Percentiles rank a stretch among this genome's conserved stretches.
Conservation (phyloP, 805 yeast species). For the Candida ponderosae region DNA sequence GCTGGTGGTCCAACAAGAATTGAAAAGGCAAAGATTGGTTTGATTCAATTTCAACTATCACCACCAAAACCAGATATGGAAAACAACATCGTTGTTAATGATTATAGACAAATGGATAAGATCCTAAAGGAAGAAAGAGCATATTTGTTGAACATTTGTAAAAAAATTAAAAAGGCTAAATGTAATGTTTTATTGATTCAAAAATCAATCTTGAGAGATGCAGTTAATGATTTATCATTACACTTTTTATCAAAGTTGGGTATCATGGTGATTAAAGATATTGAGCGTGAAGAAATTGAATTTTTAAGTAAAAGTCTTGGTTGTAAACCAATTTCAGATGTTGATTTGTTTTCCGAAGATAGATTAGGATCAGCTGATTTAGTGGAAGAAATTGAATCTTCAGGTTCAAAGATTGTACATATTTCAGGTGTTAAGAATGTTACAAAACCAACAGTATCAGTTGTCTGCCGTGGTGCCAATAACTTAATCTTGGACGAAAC, state of each 20-base stretch:
- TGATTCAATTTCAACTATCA: constrained; percentile 79
- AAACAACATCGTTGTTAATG: constrained; percentile 94
- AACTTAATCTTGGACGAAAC: constrained; percentile 95
- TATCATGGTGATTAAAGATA: constrained; percentile 90
- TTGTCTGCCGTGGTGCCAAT: constrained; percentile 95
- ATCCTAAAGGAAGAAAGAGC: constrained; percentile 97
- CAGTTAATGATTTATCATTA: constrained; percentile 88
- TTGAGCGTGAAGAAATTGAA: constrained; percentile 95
- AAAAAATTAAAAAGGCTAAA: constrained; percentile 88
- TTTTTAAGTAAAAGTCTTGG: constrained; percentile 95
- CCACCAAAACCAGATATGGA: constrained; percentile 98
- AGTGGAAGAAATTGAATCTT: constrained; percentile 87
- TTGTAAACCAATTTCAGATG: constrained; percentile 95
- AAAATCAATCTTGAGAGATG: constrained; percentile 90
- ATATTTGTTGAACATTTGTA: constrained; percentile 84
- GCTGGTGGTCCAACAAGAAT: constrained; percentile 78
- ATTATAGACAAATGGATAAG: constrained; percentile 98
- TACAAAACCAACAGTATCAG: constrained; percentile 28
- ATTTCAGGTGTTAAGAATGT: constrained; percentile 71
- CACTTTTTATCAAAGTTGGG: constrained; percentile 91
- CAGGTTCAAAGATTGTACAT: constrained; percentile 97
- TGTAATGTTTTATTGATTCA: constrained; percentile 95
- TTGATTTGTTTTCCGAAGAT: constrained; percentile 84
- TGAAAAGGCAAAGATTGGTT: constrained; percentile 85
- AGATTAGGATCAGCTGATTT: constrained; percentile 81